Conservation (phyloP, 805 yeast genomes). For the Ogataea populi-albae region DNA sequence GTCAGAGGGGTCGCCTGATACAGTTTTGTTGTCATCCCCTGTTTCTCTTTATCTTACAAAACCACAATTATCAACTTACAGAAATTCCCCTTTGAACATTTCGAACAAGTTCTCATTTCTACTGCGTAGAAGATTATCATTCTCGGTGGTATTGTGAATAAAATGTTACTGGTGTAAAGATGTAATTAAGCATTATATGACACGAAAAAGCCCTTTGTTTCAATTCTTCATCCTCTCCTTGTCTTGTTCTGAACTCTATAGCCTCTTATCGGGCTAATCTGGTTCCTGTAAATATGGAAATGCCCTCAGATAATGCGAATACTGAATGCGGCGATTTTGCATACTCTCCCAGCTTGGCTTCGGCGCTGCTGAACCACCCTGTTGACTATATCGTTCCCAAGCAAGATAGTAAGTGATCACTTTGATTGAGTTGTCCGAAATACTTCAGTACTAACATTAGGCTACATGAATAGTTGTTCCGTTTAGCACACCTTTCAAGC, state of each 20-base stretch:
- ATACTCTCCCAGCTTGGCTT: constrained; percentile 20
- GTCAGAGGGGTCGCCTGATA: constrained; percentile 9
- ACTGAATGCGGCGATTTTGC: too few species aligned
- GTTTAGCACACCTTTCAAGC: constrained; percentile 28
- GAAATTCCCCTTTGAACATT: too few species aligned
- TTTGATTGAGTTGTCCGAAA: background rate
- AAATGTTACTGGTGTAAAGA: constrained; percentile 1
- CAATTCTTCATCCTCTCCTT: background rate
- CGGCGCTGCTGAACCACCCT: constrained; percentile 30
- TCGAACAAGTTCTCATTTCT: too few species aligned
- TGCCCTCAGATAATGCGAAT: too few species aligned
- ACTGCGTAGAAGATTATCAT: too few species aligned
- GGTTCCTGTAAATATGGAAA: too few species aligned
- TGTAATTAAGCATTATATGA: constrained; percentile 1
- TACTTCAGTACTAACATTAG: constrained; percentile 7
- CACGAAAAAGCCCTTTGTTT: background rate
- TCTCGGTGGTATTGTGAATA: too few species aligned
- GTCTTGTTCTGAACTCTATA: background rate
- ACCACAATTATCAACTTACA: too few species aligned
- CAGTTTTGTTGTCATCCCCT: constrained; percentile 30
- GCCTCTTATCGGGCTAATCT: too few species aligned
- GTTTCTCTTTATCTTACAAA: too few species aligned
- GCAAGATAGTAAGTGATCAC: constrained; percentile 34
- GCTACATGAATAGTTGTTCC: constrained; percentile 18
- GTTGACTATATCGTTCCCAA: constrained; percentile 38